These are phyloP conservation scores for Kwoniella mangroviensis DNA, from an alignment of 768 basidiomycete genomes.

Conservation along the genomic window DNA sequence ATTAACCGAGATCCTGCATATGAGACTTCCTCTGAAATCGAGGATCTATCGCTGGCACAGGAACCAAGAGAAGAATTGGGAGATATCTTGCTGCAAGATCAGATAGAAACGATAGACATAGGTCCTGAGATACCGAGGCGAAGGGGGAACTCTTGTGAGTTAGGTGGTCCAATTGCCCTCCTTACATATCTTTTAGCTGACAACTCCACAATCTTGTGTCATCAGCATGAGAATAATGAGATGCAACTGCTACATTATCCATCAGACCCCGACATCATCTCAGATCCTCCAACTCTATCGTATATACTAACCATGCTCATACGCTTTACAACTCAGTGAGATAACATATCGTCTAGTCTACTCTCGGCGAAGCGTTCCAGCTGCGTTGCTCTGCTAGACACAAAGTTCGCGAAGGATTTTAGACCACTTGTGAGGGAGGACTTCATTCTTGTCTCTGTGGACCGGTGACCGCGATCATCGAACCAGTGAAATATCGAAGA, in stretches of 20 bases:
- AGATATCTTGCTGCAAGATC: not conserved
- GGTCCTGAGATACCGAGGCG: not conserved
- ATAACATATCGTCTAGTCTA: too few relatives aligned
- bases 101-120: not conserved
- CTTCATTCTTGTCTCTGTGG: not conserved
- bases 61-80: not conserved
- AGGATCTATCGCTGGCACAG: not conserved
- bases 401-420: not conserved
- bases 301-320: too few relatives aligned
- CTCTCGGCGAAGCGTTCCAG: too few relatives aligned
- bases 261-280: too few relatives aligned
- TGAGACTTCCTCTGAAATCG: not conserved
- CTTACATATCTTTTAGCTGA: not conserved
- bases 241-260: not conserved
- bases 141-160: not conserved
- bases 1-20: constrained; percentile 15
- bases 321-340: too few relatives aligned
- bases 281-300: too few relatives aligned
- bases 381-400: too few relatives aligned
- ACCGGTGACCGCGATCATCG: not conserved
- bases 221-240: not conserved
- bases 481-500: not conserved
- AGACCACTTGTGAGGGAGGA: not conserved
- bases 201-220: not conserved
- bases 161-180: not conserved